Evolutionary conservation across 2,329 filamentous ascomycete species (phyloP).

Genomic region (Sphaerulina vaccinii): DNA sequence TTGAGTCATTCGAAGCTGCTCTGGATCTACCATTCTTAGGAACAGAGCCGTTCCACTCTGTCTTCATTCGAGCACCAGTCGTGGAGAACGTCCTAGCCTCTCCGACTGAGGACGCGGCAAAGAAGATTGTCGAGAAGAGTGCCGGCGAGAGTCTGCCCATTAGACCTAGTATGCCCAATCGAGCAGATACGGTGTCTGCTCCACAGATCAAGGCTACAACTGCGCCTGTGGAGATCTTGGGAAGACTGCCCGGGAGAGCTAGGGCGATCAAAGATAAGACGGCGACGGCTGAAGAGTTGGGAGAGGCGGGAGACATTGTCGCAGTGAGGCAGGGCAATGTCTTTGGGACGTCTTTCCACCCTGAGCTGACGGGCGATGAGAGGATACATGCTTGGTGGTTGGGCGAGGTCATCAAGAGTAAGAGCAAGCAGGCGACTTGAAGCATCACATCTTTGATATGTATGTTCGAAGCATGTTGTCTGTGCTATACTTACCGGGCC

Average conservation of each 20-base stretch:
- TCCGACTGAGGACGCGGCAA: conserved; percentile 5
- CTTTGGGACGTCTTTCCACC: conserved; percentile 93
- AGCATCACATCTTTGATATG: no score
- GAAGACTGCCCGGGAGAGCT: conserved; percentile 54
- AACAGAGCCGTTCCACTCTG: conserved; percentile 65
- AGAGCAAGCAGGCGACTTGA: conserved; percentile 9
- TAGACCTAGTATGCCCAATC: conserved; percentile 7
- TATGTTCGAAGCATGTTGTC: no score
- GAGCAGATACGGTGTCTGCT: conserved; percentile 56
- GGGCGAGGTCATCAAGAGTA: conserved; percentile 56
- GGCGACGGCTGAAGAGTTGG: conserved; percentile 47
- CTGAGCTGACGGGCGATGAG: conserved; percentile 82
- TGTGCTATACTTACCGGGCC: no score
- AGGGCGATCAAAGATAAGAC: conserved; percentile 50
- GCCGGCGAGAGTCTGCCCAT: conserved; percentile 18
- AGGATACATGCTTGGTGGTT: conserved; percentile 96
- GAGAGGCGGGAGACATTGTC: conserved; percentile 71
- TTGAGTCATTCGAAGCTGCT: conserved; percentile 81
- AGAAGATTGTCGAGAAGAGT: conserved; percentile 7
- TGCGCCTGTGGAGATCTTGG: conserved; percentile 58
- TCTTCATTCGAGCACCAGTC: conserved; percentile 93
- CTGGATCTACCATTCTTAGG: conserved; percentile 67
- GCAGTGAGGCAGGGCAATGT: conserved; percentile 89
- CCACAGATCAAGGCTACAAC: conserved; percentile 52
- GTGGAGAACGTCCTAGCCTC: conserved; percentile 73